Conservation (phyloP, 176 grass and related monocot genomes). For the Puya raimondii region DNA sequence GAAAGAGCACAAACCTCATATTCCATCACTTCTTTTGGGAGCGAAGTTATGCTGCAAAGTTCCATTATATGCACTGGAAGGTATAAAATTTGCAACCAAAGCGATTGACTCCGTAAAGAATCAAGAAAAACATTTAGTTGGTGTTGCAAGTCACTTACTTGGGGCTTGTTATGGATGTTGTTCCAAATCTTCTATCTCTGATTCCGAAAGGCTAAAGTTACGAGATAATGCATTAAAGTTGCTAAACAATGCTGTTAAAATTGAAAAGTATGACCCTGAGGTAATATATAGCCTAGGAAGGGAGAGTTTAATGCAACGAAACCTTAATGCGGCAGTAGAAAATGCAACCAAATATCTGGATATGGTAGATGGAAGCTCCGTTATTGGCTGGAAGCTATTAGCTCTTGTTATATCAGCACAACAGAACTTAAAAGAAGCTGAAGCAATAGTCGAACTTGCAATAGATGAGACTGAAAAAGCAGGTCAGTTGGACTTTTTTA, state of each 20-base stretch:
- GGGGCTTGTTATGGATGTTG: conserved; percentile 72
- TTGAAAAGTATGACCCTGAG: conserved; percentile 58
- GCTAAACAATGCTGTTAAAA: conserved; percentile 41
- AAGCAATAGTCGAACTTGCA: conserved; percentile 75
- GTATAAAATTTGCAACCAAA: conserved; percentile 62
- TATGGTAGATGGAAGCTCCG: conserved; percentile 67
- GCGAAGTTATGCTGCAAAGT: conserved; percentile 87
- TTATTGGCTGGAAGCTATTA: conserved; percentile 75
- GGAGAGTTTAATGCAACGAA: conserved; percentile 81
- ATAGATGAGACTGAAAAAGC: conserved; percentile 63
- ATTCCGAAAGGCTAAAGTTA: conserved; percentile 56
- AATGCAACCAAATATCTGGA: conserved; percentile 62
- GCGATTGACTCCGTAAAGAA: conserved; percentile 53
- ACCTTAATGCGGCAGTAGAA: conserved; percentile 73
- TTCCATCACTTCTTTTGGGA: conserved; percentile 84
- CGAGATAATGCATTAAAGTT: conserved; percentile 53
- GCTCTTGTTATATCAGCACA: conserved; percentile 69
- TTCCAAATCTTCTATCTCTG: conserved; percentile 56
- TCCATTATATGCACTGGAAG: conserved; percentile 60
- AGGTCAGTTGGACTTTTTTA: conserved; percentile 67
- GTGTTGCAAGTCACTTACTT: conserved; percentile 66
- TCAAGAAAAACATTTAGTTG: conserved; percentile 49
- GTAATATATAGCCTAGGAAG: conserved; percentile 75
- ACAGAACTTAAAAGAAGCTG: conserved; percentile 67
- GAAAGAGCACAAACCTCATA: conserved; percentile 66